Evolutionary conservation across 768 basidiomycete species (phyloP).

Genomic region (Rhizopogon sp.): DNA sequence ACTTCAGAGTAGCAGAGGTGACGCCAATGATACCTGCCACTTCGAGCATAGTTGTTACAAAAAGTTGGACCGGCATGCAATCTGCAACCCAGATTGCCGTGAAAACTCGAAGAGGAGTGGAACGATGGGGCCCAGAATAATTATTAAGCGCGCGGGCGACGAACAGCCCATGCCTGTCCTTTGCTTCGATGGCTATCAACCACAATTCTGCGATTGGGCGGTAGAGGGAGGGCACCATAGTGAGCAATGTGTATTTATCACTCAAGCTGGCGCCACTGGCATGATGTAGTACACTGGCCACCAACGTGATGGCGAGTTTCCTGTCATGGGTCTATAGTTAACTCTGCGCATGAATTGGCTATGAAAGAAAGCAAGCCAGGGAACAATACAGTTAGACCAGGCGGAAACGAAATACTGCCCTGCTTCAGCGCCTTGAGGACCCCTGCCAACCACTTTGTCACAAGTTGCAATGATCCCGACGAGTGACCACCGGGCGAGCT

Average conservation of each 20-base stretch:
- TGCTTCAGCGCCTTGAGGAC: neutral
- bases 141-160: too few relatives aligned
- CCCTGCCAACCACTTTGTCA: neutral
- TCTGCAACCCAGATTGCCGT: too few relatives aligned
- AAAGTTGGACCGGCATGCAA: neutral
- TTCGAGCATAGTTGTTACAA: neutral
- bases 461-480: neutral
- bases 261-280: too few relatives aligned
- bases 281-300: neutral
- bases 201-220: neutral
- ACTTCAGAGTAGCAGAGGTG: neutral
- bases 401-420: neutral
- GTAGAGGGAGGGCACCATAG: neutral
- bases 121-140: neutral
- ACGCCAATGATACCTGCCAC: neutral
- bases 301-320: neutral
- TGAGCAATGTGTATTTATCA: neutral
- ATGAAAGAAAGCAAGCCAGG: neutral
- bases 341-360: neutral
- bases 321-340: neutral
- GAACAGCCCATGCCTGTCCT: neutral
- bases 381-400: neutral
- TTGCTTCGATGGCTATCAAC: neutral
- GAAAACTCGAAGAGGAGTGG: neutral
- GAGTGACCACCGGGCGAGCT: neutral